Evolutionary conservation across 176 grass and related monocot genomes (phyloP).

Genomic region (Musa schizocarpa): DNA sequence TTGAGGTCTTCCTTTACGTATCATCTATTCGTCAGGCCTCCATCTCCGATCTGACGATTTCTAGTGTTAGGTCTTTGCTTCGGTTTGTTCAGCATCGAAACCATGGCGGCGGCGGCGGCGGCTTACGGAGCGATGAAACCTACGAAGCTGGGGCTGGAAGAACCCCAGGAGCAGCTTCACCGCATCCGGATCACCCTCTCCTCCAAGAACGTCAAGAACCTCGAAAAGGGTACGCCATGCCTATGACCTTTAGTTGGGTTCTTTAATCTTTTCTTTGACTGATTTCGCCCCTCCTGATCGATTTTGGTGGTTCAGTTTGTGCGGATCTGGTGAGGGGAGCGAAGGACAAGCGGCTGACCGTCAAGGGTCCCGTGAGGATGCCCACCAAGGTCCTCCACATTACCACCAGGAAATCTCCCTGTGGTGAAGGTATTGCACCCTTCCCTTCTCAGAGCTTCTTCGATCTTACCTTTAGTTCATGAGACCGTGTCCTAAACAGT

Average conservation of each 20-base stretch:
- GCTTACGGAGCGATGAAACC: background rate
- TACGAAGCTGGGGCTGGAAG: background rate
- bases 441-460: no score
- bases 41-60: background rate
- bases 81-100: background rate
- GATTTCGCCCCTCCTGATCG: no score
- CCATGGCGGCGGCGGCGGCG: constrained; percentile 1
- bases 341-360: background rate
- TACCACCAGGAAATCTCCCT: constrained; percentile 8
- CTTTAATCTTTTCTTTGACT: no score
- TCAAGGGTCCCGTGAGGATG: constrained; percentile 1
- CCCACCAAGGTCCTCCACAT: background rate
- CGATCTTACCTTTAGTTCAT: no score
- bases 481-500: no score
- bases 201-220: constrained; percentile 8
- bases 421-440: background rate
- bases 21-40: no score
- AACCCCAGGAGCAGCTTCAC: background rate
- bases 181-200: constrained; percentile 9
- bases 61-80: background rate
- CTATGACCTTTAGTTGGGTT: no score
- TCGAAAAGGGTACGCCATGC: background rate
- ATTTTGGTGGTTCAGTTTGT: background rate
- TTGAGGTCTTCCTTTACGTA: no score
- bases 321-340: constrained; percentile 3